Evolutionary conservation across 2,329 filamentous ascomycete genomes (phyloP).

Genomic region (Gliomastix tumulicola): DNA sequence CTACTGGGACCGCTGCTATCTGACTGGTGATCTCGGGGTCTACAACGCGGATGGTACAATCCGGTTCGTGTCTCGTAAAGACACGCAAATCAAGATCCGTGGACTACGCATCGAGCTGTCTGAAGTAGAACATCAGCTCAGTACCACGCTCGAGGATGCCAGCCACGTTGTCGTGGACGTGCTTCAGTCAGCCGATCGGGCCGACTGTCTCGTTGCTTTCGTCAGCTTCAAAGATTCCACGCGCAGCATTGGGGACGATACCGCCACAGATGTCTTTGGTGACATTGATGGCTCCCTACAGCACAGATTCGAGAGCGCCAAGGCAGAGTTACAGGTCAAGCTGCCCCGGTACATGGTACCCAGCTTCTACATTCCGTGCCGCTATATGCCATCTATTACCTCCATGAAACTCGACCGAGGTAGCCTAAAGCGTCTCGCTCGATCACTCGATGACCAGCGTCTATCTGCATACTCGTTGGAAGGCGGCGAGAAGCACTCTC

Average conservation of each 20-base stretch:
- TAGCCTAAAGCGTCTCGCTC: background rate
- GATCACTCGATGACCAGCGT: conserved; percentile 3
- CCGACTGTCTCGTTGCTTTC: background rate
- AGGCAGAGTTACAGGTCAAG: background rate
- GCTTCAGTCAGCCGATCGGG: background rate
- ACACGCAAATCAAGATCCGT: conserved; percentile 41
- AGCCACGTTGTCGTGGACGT: conserved; percentile 5
- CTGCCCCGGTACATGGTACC: conserved; percentile 9
- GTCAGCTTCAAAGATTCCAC: background rate
- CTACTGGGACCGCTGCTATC: conserved; percentile 5
- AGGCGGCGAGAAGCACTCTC: conserved; percentile 7
- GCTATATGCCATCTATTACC: conserved; percentile 8
- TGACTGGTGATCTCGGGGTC: conserved; percentile 8
- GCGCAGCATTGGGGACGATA: too few species aligned
- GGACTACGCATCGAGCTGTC: conserved; percentile 3
- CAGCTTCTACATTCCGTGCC: conserved; percentile 6
- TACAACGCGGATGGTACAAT: conserved; percentile 8
- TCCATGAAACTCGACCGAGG: conserved; percentile 7
- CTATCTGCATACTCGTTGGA: conserved; percentile 13
- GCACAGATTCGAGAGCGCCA: background rate
- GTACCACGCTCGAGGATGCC: background rate
- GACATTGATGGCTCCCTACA: background rate
- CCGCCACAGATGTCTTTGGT: background rate
- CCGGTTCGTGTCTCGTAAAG: conserved; percentile 23
- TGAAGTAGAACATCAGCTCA: background rate